Evolutionary conservation across 139 green algal species (phyloP), one percentile per base, ranked within the genome.

Genomic region (Closterium sp.): DNA sequence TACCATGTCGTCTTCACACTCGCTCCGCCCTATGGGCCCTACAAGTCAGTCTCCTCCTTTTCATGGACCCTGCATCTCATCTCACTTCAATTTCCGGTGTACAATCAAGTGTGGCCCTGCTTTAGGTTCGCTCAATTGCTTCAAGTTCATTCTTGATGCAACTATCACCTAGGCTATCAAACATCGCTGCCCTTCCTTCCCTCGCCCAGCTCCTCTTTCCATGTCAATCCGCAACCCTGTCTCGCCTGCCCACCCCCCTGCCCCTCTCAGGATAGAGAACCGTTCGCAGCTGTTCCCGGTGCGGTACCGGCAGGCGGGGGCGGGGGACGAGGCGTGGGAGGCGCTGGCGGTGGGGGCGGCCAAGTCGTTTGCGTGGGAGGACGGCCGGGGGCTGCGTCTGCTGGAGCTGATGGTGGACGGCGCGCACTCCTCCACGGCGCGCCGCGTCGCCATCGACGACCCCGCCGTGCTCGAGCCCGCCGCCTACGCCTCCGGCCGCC

Each of bases 351-450:
- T 88, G n/a, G 89, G 90, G 87, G 73, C 27, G 30, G 30, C n/a
- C n/a, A 38, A 31, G 11, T 28, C 85, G 3, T 95, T 94, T 42
- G 85, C 84, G 29, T 95, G 92, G 92, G 90, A 94, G 11, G 90
- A 91, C 50, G 21, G 92, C 1, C 73, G 29, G 28, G 13, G n/a
- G 19, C 17, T 62, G 73, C 92, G 88, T 5, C 28, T 93, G 89
- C n/a, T 91, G 45, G 92, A 94, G 88, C 21, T 94, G 34, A 93
- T 93, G 89, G 92, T 94, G 85, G 92, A 93, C 73, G 92, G 89
- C 28, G 90, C 92, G 10, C 27, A 85, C n/a, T 50, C 87, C 27
- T 34, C 17, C 38, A 91, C 87, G 10, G 85, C 90, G 29, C 27
- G 31, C 28, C 21, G 19, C 28, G 6, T 91, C 0, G 31, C 31